These are phyloP conservation scores for Angomonas deanei DNA, from an alignment of 208 protist species.

Conservation along the genomic window DNA sequence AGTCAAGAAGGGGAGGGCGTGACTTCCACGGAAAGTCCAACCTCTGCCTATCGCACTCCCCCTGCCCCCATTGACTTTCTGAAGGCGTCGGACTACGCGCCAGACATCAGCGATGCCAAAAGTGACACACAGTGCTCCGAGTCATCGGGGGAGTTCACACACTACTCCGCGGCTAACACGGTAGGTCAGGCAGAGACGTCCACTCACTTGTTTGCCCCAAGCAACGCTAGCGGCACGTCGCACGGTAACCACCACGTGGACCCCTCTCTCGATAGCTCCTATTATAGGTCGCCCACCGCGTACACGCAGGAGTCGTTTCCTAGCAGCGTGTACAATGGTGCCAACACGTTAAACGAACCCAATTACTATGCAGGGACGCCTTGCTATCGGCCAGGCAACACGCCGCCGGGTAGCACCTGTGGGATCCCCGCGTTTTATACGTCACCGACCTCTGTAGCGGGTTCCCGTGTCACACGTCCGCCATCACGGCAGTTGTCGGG, in stretches of 20 bases:
- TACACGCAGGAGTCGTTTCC: not conserved
- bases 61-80: not conserved
- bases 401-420: not conserved
- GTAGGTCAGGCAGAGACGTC: too few relatives aligned
- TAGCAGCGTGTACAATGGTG: not conserved
- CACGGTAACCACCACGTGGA: not conserved
- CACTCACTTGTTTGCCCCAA: not conserved
- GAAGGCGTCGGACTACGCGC: not conserved
- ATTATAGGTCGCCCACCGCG: not conserved
- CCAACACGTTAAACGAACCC: not conserved
- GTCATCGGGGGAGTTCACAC: too few relatives aligned
- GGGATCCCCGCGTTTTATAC: not conserved
- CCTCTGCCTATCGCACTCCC: not conserved
- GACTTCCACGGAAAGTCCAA: not conserved
- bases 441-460: too few relatives aligned
- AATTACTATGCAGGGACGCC: not conserved
- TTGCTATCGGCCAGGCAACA: not conserved
- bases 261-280: not conserved
- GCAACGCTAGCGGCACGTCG: not conserved
- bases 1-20: not conserved
- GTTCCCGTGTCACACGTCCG: too few relatives aligned
- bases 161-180: too few relatives aligned
- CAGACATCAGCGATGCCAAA: too few relatives aligned
- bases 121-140: too few relatives aligned
- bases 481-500: not conserved